These are phyloP conservation scores for Terfezia claveryi DNA, from an alignment of 495 filamentous ascomycete genomes.

Conservation along the genomic window DNA sequence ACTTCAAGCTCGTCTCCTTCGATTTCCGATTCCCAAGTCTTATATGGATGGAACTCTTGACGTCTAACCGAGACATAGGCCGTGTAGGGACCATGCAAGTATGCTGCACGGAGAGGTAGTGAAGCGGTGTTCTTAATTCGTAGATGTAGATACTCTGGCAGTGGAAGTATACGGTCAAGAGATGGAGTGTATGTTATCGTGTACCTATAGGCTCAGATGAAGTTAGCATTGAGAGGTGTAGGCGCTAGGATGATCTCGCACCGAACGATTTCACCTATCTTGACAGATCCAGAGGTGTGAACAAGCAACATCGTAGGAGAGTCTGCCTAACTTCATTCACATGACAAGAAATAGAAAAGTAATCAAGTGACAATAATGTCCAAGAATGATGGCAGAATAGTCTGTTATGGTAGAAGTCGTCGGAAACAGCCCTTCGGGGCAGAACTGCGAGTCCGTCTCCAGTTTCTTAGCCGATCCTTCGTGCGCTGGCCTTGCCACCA, in stretches of 20 bases:
- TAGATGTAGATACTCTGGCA: constrained; percentile 54
- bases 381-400: too few relatives aligned
- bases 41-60: constrained; percentile 18
- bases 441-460: too few relatives aligned
- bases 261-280: constrained; percentile 70
- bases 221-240: neutral
- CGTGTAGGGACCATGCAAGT: constrained; percentile 87
- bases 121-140: constrained; percentile 82
- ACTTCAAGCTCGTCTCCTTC: constrained; percentile 2
- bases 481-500: too few relatives aligned
- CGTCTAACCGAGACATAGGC: constrained; percentile 50
- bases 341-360: too few relatives aligned
- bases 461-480: too few relatives aligned
- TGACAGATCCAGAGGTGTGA: constrained; percentile 71
- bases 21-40: constrained; percentile 4
- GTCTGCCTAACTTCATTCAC: too few relatives aligned
- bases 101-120: constrained; percentile 75
- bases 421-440: too few relatives aligned
- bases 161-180: constrained; percentile 63
- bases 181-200: constrained; percentile 86
- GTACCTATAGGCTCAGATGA: constrained; percentile 27
- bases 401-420: too few relatives aligned
- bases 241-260: constrained; percentile 21
- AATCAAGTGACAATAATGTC: too few relatives aligned
- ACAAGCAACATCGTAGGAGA: constrained; percentile 51